Percentiles rank a stretch among this genome's conserved stretches.
Evolutionary conservation across 257 asterid genomes (phyloP).

Genomic region (Nicotiana tomentosiformis): DNA sequence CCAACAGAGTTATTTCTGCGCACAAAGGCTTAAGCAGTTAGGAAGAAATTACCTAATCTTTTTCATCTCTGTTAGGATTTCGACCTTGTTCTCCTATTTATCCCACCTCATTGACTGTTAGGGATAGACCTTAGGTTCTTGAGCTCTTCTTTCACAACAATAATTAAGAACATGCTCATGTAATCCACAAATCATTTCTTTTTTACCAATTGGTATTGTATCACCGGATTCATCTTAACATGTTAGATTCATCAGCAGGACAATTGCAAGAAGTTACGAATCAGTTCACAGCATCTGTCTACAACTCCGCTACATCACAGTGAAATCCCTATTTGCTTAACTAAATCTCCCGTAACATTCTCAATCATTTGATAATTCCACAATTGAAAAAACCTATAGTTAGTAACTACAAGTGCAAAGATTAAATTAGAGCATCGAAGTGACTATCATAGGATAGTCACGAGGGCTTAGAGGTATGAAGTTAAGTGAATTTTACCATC

Average conservation of each 20-base stretch:
- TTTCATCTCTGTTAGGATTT: background rate
- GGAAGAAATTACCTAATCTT: background rate
- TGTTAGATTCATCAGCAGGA: background rate
- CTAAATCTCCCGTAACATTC: background rate
- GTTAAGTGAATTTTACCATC: background rate
- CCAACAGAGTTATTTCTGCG: background rate
- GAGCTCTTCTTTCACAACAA: background rate
- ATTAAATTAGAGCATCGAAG: background rate
- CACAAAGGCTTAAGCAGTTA: background rate
- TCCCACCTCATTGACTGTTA: background rate
- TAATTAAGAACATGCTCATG: background rate
- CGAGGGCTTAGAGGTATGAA: background rate
- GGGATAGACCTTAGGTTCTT: background rate
- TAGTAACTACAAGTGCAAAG: background rate
- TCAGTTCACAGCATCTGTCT: background rate
- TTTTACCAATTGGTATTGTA: background rate
- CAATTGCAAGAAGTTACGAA: background rate
- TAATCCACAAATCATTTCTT: background rate
- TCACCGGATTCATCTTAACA: background rate
- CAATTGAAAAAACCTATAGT: background rate
- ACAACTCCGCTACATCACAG: background rate
- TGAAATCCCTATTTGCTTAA: background rate
- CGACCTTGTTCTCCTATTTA: background rate
- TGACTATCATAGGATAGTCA: background rate
- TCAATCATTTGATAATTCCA: background rate